phyloP scores from a whole-genome alignment of 2,329 filamentous ascomycete species.

The Sodiomyces alkalinus region DNA sequence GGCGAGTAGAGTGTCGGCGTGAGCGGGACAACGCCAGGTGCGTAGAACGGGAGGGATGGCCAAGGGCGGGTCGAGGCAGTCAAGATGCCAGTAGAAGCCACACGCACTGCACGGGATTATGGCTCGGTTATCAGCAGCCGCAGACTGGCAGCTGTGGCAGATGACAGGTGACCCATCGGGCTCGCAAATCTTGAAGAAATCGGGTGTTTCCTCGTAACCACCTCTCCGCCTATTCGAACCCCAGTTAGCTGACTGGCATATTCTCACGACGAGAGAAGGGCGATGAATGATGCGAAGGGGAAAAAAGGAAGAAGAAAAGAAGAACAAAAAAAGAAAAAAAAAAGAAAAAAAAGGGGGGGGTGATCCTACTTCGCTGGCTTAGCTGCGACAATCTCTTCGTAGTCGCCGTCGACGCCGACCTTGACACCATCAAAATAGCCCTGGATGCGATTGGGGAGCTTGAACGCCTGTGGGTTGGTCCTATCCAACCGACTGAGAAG shows the following conservation, averaged over 20 bases:
- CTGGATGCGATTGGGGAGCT: constrained; percentile 55
- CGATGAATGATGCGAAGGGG: not conserved
- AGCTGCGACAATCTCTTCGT: constrained; percentile 44
- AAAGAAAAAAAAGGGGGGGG: not conserved
- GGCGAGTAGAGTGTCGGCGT: constrained; percentile 61
- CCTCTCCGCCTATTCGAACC: constrained; percentile 32
- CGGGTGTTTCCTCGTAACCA: constrained; percentile 45
- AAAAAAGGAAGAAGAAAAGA: no score
- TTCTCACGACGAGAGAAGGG: not conserved
- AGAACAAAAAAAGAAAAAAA: no score
- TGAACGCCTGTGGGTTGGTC: constrained; percentile 57
- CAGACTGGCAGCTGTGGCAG: constrained; percentile 60
- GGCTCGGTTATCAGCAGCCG: constrained; percentile 46
- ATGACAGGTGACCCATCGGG: constrained; percentile 59
- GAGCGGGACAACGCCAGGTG: constrained; percentile 80
- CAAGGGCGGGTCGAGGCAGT: constrained; percentile 77
- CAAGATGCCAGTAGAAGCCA: constrained; percentile 72
- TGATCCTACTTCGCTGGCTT: constrained; percentile 1
- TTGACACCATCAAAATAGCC: constrained; percentile 67
- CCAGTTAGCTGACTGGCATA: constrained; percentile 14
- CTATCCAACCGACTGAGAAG: constrained; percentile 51
- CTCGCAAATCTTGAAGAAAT: constrained; percentile 55
- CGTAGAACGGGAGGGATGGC: constrained; percentile 62
- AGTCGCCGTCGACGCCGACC: constrained; percentile 63
- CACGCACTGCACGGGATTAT: constrained; percentile 84